Percentiles rank a stretch among this genome's conserved stretches.
Evolutionary conservation across 768 basidiomycete species (phyloP).

Genomic region (Tylopilus subfusipes): DNA sequence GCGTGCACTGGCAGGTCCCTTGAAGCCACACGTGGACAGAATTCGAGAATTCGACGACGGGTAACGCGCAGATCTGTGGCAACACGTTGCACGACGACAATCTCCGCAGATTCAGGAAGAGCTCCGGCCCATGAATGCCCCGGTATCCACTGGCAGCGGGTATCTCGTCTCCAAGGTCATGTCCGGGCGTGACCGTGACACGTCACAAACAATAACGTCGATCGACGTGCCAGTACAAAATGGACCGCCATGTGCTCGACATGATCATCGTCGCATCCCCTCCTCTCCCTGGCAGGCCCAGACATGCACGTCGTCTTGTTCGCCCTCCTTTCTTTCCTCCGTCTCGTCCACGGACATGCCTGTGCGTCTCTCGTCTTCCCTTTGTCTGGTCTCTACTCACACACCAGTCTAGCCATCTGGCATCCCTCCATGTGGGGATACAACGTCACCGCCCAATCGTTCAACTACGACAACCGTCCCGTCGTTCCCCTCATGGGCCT

Average conservation of each 20-base stretch:
- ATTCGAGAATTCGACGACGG: conserved; percentile 5
- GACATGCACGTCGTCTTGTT: conserved; percentile 4
- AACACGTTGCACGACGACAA: conserved; percentile 14
- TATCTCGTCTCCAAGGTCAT: too few relatives aligned
- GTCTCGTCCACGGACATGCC: conserved; percentile 13
- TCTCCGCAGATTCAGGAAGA: too few relatives aligned
- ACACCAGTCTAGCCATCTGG: conserved; percentile 41
- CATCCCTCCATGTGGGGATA: conserved; percentile 64
- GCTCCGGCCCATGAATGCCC: too few relatives aligned
- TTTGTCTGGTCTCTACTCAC: background rate
- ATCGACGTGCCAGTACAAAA: too few relatives aligned
- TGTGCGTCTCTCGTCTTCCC: conserved; percentile 8
- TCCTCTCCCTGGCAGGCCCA: conserved; percentile 20
- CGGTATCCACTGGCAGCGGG: too few relatives aligned
- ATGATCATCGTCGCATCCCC: too few relatives aligned
- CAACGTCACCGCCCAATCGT: conserved; percentile 57
- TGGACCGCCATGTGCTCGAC: too few relatives aligned
- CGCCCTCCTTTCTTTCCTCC: background rate
- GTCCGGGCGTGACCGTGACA: conserved; percentile 3
- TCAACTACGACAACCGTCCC: conserved; percentile 62
- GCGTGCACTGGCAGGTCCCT: too few relatives aligned
- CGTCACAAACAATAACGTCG: conserved; percentile 10
- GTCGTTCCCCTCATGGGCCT: conserved; percentile 38
- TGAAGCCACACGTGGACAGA: conserved; percentile 1
- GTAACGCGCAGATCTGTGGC: background rate